phyloP scores from a whole-genome alignment of 2,329 filamentous ascomycete species.

The Pseudogymnoascus sp. region DNA sequence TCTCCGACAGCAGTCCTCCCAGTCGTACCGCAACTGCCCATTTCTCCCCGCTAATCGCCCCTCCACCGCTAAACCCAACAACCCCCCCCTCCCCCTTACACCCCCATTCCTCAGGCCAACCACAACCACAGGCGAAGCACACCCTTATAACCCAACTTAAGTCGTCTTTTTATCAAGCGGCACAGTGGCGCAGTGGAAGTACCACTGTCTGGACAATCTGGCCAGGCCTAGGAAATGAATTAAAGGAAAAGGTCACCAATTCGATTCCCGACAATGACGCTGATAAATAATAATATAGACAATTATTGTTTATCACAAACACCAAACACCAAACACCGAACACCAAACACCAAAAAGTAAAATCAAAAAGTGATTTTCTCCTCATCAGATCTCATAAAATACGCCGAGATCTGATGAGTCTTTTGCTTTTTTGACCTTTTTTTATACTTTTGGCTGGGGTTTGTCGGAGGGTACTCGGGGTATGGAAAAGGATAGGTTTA shows the following conservation, averaged over 20 bases:
- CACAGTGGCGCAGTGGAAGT: constrained; percentile 2
- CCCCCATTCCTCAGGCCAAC: not conserved
- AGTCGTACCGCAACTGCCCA: not conserved
- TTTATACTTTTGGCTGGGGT: not conserved
- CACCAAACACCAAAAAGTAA: not conserved
- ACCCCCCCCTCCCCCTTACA: not conserved
- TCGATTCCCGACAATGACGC: not conserved
- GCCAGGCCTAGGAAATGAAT: not conserved
- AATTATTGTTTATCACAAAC: no score
- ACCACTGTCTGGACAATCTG: constrained; percentile 3
- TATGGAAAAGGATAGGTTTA: no score
- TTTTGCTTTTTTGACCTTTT: not conserved
- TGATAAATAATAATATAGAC: no score
- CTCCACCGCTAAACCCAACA: not conserved
- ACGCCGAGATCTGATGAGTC: not conserved
- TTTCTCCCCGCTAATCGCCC: not conserved
- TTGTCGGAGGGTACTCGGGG: not conserved
- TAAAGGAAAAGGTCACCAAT: not conserved
- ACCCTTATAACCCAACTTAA: not conserved
- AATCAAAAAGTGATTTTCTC: not conserved
- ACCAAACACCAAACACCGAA: not conserved
- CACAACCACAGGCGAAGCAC: not conserved
- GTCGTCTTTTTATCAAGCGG: not conserved
- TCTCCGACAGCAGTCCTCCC: not conserved
- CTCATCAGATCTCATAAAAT: not conserved